Evolutionary conservation across 352 stramenopile species (phyloP), one percentile per base, ranked within the genome.

Genomic region (Hyaloperonospora brassicae): DNA sequence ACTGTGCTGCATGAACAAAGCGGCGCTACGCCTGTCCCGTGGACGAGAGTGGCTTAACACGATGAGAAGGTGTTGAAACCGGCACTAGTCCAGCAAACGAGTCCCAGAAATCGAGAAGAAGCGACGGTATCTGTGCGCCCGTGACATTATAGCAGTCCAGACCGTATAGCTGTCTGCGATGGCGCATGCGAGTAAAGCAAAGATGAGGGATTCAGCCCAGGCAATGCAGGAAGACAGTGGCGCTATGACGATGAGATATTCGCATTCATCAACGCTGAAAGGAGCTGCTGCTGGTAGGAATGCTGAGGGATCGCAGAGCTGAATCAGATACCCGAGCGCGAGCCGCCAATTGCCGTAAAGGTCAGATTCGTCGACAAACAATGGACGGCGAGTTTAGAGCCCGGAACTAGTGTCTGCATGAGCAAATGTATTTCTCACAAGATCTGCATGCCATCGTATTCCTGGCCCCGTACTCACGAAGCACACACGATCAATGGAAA

Each of bases 31-130:
- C 96, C 10, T 96, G 96, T 53, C n/a, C n/a, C n/a, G n/a, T n/a
- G n/a, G n/a, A n/a, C n/a, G n/a, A n/a, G n/a, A n/a, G n/a, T n/a
- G n/a, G n/a, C n/a, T n/a, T n/a, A n/a, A n/a, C n/a, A n/a, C n/a
- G n/a, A n/a, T n/a, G n/a, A n/a, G n/a, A n/a, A n/a, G n/a, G n/a
- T n/a, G n/a, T n/a, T n/a, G n/a, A n/a, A n/a, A 95, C 90, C 0
- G 96, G 96, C 8, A 94, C 95, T 17, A 99, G 70, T 2, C 99
- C 97, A 3, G 97, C 97, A 61, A 96, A 98, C 6, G 98, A 71
- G 70, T 98, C 96, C 75, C 98, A 98, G 36, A 98, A 86, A 1
- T 86, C 95, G 40, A 98, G 69, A 35, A 97, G 87, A 10, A 97
- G 64, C n/a, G 95, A 62, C 3, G 95, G 67, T 55, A 87, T 88